Base-by-base conservation (phyloP, 352 stramenopile genomes). In the Phytophthora crassamura region DNA sequence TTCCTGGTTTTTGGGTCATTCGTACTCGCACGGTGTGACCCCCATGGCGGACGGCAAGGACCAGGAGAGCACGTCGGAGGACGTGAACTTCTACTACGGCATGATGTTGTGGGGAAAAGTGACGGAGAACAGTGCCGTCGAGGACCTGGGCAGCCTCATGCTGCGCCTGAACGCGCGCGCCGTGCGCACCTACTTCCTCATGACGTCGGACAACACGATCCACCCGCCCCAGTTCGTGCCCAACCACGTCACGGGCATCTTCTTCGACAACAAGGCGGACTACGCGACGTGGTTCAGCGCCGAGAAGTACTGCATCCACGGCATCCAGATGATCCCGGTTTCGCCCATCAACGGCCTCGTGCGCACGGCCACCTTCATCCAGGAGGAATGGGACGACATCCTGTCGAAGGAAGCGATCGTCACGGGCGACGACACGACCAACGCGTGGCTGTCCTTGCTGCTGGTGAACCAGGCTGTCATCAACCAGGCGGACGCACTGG, bases 41-140 rank as follows among this genome's bases (percentile, higher is more conserved):
- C 74, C 83, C 14, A 68, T 91, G 52, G 75, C 69, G 3, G 85
- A 93, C 61, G 85, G 82, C 35, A 93, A 93, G 64, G 85, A 93
- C 41, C 74, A 90, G 40, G 85, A 93, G 47, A 89, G 76, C 9
- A 87, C 83, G 15, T 91, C 82, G 0, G 86, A 94, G 40, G 86
- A 94, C 48, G 76, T 91, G 46, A 94, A 94, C 62, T 91, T 94
- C 43, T 78, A 67, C 69, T 94, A 94, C 60, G 86, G 78, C 42
- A 91, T 94, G 80, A 89, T 81, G 78, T 38, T 94, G 25, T 94
- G 80, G 80, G 83, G 86, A 12, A 72, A 88, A 38, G 82, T 83
- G 20, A 85, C 72, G 5, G 72, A 68, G 12, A 84, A 91, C 61
- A 67, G 80, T 45, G 73, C 67, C 0, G 75, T 94, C 2, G 82